Conservation (phyloP, 129 eudicot genomes). For the Rutidosis leptorrhynchoides region DNA sequence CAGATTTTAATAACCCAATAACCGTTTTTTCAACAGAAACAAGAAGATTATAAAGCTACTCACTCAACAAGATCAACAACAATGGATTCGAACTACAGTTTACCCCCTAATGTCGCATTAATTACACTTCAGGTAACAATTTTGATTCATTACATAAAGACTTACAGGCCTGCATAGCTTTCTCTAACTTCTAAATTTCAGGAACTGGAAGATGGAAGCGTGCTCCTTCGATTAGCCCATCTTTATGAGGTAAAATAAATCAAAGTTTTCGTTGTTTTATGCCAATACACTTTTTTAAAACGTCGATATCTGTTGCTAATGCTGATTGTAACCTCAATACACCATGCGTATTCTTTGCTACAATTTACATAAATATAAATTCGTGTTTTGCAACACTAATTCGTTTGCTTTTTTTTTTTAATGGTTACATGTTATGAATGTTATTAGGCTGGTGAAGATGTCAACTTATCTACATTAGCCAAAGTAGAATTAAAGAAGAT, state of each 20-base stretch:
- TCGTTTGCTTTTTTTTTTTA: neutral
- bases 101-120: slow-evolving; percentile 78
- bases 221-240: slow-evolving; percentile 90
- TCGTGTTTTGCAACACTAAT: too few species aligned
- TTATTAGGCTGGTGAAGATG: slow-evolving; percentile 80
- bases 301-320: neutral
- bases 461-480: slow-evolving; percentile 49
- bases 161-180: neutral
- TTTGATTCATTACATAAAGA: neutral
- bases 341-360: neutral
- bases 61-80: slow-evolving; percentile 44
- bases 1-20: slow-evolving; percentile 10
- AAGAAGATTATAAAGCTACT: slow-evolving; percentile 62
- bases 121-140: slow-evolving; percentile 76
- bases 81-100: slow-evolving; percentile 65
- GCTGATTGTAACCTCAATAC: neutral
- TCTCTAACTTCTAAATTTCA: slow-evolving; percentile 35
- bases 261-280: neutral
- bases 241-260: slow-evolving; percentile 59
- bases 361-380: too few species aligned
- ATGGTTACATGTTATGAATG: slow-evolving; percentile 30
- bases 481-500: slow-evolving; percentile 70
- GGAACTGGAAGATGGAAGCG: slow-evolving; percentile 69
- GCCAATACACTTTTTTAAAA: neutral
- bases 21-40: slow-evolving; percentile 40